Percentiles rank a stretch among this genome's conserved stretches.
These are phyloP conservation scores for Phytopythium sindhum DNA, from an alignment of 352 stramenopile genomes.

Conservation along the genomic window DNA sequence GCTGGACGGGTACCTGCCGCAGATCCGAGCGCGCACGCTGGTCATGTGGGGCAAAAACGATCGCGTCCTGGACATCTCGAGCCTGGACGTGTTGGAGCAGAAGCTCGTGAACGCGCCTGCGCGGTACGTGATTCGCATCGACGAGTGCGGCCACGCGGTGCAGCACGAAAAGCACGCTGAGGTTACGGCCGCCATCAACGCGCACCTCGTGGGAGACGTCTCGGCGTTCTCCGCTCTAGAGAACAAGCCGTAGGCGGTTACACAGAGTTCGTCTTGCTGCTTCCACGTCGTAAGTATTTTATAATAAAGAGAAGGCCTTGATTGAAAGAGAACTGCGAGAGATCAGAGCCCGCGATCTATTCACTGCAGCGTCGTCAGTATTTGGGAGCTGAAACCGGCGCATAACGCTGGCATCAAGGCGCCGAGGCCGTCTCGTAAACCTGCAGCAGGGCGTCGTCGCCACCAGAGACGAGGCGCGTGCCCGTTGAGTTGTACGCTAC, in stretches of 20 bases:
- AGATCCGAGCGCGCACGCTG: conserved; percentile 50
- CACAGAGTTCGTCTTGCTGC: not conserved
- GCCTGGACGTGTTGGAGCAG: conserved; percentile 52
- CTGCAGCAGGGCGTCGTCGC: conserved; percentile 87
- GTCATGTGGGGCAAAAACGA: conserved; percentile 78
- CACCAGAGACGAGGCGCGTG: conserved; percentile 81
- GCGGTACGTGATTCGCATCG: conserved; percentile 43
- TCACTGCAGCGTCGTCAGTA: not conserved
- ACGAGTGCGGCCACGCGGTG: conserved; percentile 65
- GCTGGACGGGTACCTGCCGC: conserved; percentile 55
- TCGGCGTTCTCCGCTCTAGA: not conserved
- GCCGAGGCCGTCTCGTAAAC: conserved; percentile 82
- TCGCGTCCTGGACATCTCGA: conserved; percentile 65
- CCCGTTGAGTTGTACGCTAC: conserved; percentile 88
- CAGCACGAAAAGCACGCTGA: conserved; percentile 63
- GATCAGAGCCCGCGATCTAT: conserved; percentile 5
- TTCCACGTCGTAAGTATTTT: not conserved
- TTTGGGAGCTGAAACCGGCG: not conserved
- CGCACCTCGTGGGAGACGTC: conserved; percentile 3
- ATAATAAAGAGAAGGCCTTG: not conserved
- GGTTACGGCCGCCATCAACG: conserved; percentile 57
- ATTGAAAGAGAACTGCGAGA: not conserved
- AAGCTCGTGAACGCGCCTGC: conserved; percentile 33
- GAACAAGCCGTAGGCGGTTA: not conserved
- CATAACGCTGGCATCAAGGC: conserved; percentile 10